Base-by-base conservation (phyloP, 108 stramenopile species). In the Bacterosira constricta region DNA sequence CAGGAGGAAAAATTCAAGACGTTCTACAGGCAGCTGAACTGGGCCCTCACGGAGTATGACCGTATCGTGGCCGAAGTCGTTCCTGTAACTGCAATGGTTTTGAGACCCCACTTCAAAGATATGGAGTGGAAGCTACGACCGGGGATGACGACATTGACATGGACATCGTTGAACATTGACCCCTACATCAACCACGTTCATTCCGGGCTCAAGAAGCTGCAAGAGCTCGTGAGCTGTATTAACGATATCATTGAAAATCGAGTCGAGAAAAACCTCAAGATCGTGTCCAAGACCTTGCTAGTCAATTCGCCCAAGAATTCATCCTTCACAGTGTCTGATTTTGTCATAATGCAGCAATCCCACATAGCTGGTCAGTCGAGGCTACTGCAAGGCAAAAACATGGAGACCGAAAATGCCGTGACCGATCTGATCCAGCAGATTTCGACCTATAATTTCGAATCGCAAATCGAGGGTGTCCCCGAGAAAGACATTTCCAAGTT, bases 131-230 rank as follows among this genome's bases (percentile, higher is more conserved):
- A 93, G 66, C 84, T 96, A 10, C 85, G 96, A 0, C 96, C 96
- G 34, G 96, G 96, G 57, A 95, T 95, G 96, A 87, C 91, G 30
- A 95, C 93, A 9, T 78, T 96, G 11, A 96, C 96, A 15, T 96
- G 96, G 96, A 95, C 94, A 12, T 92, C 91, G 37, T 86, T 96
- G 91, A 96, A 96, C 80, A 96, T 96, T 63, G 94, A 95, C 64
- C 77, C 90, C 12, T 96, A 91, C 84, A 93, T 90, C 31, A 62
- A 63, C 26, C 90, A 94, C 77, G 84, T 92, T 11, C 73, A 88
- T 58, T 27, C 67, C 37, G 94, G 92, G 3, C 86, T 96, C 21
- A 84, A 71, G 44, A 85, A 88, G 64, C 81, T 96, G 34, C 88
- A 94, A 56, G 94, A 94, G 60, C 80, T 96, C 13, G 93, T 96